Evolutionary conservation across 495 filamentous ascomycete genomes (phyloP).

Genomic region (Annulohypoxylon moriforme): DNA sequence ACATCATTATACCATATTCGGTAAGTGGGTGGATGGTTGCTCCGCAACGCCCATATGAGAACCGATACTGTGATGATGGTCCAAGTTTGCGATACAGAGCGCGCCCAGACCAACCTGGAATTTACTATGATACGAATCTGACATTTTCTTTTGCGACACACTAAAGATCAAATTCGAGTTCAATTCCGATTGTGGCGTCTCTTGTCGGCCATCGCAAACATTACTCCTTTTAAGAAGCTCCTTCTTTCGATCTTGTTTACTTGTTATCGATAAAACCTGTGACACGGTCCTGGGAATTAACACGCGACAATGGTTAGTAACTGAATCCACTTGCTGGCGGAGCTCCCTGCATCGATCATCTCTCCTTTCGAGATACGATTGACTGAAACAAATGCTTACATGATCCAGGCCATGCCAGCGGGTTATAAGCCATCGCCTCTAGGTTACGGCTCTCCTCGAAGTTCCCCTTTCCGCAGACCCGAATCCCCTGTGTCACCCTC

Average conservation of each 20-base stretch:
- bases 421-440: constrained; percentile 78
- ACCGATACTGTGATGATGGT: constrained; percentile 21
- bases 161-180: neutral
- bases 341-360: constrained; percentile 42
- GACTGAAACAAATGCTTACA: constrained; percentile 32
- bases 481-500: constrained; percentile 64
- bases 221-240: neutral
- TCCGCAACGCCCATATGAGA: constrained; percentile 21
- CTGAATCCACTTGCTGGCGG: constrained; percentile 40
- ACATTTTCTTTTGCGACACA: neutral
- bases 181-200: neutral
- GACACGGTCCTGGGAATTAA: constrained; percentile 34
- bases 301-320: constrained; percentile 43
- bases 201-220: neutral
- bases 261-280: constrained; percentile 10
- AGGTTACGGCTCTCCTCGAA: constrained; percentile 74
- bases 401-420: constrained; percentile 58
- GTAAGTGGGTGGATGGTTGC: constrained; percentile 36
- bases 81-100: constrained; percentile 14
- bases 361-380: constrained; percentile 12
- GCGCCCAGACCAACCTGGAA: neutral
- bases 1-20: constrained; percentile 18
- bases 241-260: constrained; percentile 30
- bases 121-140: constrained; percentile 10
- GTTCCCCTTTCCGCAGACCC: constrained; percentile 80